A percentile compares a stretch with the other conserved stretches of the same genome.
Evolutionary conservation across 352 stramenopile species (phyloP).

Genomic region (Blastocystis sp.): DNA sequence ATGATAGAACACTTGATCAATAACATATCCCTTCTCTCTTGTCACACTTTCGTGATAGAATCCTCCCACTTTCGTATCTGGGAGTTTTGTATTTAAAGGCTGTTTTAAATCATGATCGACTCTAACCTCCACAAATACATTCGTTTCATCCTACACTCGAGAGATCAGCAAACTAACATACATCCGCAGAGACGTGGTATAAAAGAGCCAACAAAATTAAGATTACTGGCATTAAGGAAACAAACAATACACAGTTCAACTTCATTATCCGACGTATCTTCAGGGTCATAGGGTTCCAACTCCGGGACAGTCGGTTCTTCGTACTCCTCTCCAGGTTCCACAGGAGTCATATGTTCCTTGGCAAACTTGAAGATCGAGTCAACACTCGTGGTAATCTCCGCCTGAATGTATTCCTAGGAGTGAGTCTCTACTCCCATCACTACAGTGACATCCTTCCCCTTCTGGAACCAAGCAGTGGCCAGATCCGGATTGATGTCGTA

Average conservation of each 20-base stretch:
- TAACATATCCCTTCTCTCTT: conserved; percentile 1
- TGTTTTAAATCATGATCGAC: too few species aligned
- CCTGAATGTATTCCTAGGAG: neutral
- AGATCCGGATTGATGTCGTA: conserved; percentile 9
- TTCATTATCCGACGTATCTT: neutral
- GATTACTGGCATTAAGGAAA: neutral
- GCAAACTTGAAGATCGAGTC: conserved; percentile 49
- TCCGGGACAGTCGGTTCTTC: neutral
- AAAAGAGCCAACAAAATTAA: too few species aligned
- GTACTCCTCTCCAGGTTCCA: neutral
- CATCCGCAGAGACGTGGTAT: too few species aligned
- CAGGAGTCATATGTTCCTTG: conserved; percentile 34
- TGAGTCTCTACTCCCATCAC: neutral
- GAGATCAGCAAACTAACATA: too few species aligned
- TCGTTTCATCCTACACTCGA: too few species aligned
- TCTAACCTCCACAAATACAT: too few species aligned
- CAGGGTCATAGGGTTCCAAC: neutral
- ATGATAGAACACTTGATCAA: neutral
- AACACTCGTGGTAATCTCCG: neutral
- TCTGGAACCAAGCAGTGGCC: conserved; percentile 8
- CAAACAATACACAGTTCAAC: neutral
- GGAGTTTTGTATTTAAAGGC: too few species aligned
- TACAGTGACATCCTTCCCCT: neutral
- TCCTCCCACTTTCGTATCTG: too few species aligned
- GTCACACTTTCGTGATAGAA: neutral